Percentiles rank a stretch among this genome's conserved stretches.
phyloP scores from a whole-genome alignment of 2,329 filamentous ascomycete species.

The Cephalotrichum gorgonifer region DNA sequence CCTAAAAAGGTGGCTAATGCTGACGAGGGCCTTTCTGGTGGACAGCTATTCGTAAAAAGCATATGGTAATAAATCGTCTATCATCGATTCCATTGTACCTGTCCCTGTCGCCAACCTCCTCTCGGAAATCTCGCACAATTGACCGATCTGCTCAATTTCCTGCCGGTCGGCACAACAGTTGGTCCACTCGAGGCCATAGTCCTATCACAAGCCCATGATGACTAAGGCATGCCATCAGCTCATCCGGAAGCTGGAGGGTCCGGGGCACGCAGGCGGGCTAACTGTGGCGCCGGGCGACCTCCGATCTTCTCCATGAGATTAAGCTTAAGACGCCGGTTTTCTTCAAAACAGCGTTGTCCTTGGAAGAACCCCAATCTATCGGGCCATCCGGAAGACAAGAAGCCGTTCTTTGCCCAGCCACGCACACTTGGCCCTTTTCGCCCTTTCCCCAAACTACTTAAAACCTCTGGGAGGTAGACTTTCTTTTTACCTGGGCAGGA shows the following conservation, averaged over 20 bases:
- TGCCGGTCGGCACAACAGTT: not conserved
- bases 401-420: not conserved
- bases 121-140: not conserved
- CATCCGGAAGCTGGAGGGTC: constrained; percentile 2
- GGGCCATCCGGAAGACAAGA: not conserved
- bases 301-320: too few species aligned
- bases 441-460: not conserved
- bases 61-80: not conserved
- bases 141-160: not conserved
- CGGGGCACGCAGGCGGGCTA: not conserved
- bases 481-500: too few species aligned
- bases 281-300: too few species aligned
- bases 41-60: not conserved
- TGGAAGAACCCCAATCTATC: not conserved
- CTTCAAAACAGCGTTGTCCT: too few species aligned
- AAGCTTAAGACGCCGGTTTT: too few species aligned
- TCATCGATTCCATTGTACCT: not conserved
- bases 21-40: too few species aligned
- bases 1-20: too few species aligned
- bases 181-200: not conserved
- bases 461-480: too few species aligned
- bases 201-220: not conserved
- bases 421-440: not conserved
- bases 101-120: not conserved
- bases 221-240: not conserved